A percentile compares a stretch with the other conserved stretches of the same genome.
Evolutionary conservation across 768 basidiomycete species (phyloP).

Genomic region (Inosperma sp.): DNA sequence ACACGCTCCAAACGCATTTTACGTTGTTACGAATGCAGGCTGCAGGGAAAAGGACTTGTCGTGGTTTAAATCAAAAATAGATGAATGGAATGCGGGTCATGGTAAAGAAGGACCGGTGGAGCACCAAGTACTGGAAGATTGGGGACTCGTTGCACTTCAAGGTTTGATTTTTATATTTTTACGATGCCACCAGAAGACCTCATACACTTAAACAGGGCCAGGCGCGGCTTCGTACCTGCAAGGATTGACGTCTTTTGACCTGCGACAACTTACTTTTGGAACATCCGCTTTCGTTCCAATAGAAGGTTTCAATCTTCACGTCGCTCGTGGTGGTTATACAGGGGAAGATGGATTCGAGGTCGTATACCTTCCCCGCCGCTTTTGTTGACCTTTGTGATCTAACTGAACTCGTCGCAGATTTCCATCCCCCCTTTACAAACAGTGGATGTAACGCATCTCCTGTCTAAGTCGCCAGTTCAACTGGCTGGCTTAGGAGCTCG

Average conservation of each 20-base stretch:
- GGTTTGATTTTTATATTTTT: constrained; percentile 40
- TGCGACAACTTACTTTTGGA: constrained; percentile 76
- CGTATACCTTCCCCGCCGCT: constrained; percentile 7
- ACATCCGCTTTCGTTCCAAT: constrained; percentile 77
- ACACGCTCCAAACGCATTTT: constrained; percentile 74
- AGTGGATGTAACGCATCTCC: constrained; percentile 63
- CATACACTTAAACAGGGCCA: constrained; percentile 51
- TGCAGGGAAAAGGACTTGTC: constrained; percentile 74
- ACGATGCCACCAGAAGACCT: not conserved
- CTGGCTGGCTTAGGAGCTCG: constrained; percentile 89
- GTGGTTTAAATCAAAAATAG: constrained; percentile 66
- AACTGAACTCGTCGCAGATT: constrained; percentile 47
- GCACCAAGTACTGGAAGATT: constrained; percentile 73
- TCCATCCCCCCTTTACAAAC: constrained; percentile 82
- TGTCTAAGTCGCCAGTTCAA: constrained; percentile 62
- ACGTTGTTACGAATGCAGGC: constrained; percentile 96
- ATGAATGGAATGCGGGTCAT: constrained; percentile 68
- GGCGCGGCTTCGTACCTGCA: constrained; percentile 79
- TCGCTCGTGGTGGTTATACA: constrained; percentile 94
- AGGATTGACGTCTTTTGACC: constrained; percentile 65
- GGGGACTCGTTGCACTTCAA: constrained; percentile 90
- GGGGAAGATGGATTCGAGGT: constrained; percentile 99
- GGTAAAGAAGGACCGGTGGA: constrained; percentile 62
- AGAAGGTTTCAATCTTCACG: constrained; percentile 68
- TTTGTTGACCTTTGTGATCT: not conserved